phyloP scores from a whole-genome alignment of 2,329 filamentous ascomycete genomes.

The Aspergillus ochraceus region DNA sequence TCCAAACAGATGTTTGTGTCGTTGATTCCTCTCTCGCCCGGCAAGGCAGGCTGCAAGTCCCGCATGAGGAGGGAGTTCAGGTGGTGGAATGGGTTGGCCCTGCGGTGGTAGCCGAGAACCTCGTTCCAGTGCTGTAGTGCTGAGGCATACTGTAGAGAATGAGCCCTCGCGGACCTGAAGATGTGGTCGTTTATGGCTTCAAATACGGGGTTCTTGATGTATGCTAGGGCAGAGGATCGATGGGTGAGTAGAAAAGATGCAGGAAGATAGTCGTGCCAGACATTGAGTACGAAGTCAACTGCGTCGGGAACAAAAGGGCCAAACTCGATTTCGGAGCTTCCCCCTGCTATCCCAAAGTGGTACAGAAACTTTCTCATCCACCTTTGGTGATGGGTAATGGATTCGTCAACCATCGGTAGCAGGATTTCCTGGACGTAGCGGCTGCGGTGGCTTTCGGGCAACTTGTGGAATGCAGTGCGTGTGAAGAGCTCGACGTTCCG shows the following conservation, averaged over 20 bases:
- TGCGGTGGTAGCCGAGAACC: background rate
- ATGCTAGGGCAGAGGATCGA: constrained; percentile 15
- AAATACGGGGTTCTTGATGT: constrained; percentile 8
- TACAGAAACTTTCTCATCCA: constrained; percentile 23
- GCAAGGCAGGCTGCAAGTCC: background rate
- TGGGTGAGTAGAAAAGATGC: constrained; percentile 14
- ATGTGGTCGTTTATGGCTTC: background rate
- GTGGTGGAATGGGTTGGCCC: background rate
- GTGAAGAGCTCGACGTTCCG: constrained; percentile 14
- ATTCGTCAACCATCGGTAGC: constrained; percentile 19
- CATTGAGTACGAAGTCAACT: constrained; percentile 3
- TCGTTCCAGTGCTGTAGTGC: background rate
- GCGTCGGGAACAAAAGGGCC: constrained; percentile 16
- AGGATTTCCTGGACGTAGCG: constrained; percentile 16
- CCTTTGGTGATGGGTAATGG: constrained; percentile 16
- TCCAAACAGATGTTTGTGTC: background rate
- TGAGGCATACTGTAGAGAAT: too few relatives aligned
- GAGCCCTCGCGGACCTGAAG: background rate
- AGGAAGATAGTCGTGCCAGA: constrained; percentile 17
- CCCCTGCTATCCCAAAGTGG: background rate
- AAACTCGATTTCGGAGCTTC: constrained; percentile 3
- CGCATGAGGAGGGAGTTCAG: background rate
- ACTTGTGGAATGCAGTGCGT: background rate
- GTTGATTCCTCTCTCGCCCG: background rate
- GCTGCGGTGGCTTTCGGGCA: constrained; percentile 8